Evolutionary conservation across 345 rosid genomes (phyloP).

Genomic region (Moringa oleifera): DNA sequence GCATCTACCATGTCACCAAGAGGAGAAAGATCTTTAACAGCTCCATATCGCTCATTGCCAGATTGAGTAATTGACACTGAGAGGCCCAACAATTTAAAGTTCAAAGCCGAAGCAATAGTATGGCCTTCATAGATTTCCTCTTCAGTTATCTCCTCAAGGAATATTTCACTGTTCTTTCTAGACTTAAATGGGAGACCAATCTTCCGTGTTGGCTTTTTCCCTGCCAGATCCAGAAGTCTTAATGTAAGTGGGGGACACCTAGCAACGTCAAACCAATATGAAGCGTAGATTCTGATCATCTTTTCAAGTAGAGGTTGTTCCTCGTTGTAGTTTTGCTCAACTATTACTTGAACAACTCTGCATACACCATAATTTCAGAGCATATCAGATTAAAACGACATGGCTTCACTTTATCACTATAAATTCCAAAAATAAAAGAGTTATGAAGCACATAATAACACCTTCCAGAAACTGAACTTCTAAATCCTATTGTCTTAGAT

Average conservation of each 20-base stretch:
- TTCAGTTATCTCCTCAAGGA: conserved; percentile 58
- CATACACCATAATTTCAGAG: conserved; percentile 17
- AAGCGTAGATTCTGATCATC: conserved; percentile 75
- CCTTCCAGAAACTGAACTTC: conserved; percentile 93
- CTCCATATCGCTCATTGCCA: conserved; percentile 59
- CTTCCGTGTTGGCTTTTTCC: conserved; percentile 45
- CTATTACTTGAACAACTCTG: conserved; percentile 80
- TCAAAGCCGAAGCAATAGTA: conserved; percentile 89
- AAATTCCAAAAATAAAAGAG: conserved; percentile 10
- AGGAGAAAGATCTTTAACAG: conserved; percentile 75
- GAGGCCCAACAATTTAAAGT: conserved; percentile 63
- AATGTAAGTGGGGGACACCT: conserved; percentile 82
- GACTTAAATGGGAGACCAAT: conserved; percentile 49
- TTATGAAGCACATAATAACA: conserved; percentile 22
- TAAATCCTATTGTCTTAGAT: conserved; percentile 67
- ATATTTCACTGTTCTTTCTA: conserved; percentile 33
- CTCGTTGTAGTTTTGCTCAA: conserved; percentile 78
- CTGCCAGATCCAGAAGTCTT: conserved; percentile 49
- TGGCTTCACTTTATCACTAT: conserved; percentile 7
- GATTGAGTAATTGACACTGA: conserved; percentile 56
- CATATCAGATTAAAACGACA: conserved; percentile 20
- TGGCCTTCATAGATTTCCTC: conserved; percentile 78
- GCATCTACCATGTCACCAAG: conserved; percentile 84
- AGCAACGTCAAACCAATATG: conserved; percentile 81
- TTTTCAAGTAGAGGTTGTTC: conserved; percentile 50